phyloP scores from a whole-genome alignment of 2,329 filamentous ascomycete genomes.

The Arthrobotrys entomopaga region DNA sequence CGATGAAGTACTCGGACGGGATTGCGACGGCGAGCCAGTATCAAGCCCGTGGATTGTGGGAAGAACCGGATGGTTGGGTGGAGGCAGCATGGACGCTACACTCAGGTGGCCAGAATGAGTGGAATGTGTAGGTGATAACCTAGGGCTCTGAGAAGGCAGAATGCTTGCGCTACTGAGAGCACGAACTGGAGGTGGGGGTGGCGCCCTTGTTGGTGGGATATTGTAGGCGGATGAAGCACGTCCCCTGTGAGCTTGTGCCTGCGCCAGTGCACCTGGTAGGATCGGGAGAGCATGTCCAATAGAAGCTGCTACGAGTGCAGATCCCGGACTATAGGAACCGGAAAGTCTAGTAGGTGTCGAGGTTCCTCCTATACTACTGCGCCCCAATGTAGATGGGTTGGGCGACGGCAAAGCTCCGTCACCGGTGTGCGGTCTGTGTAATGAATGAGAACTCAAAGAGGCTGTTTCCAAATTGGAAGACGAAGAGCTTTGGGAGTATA shows the following conservation, averaged over 20 bases:
- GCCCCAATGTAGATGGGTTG: slow-evolving; percentile 41
- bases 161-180: slow-evolving; percentile 43
- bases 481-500: slow-evolving; percentile 62
- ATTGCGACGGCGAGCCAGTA: slow-evolving; percentile 40
- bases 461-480: slow-evolving; percentile 43
- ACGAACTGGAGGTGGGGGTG: slow-evolving; percentile 46
- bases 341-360: slow-evolving; percentile 45
- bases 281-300: slow-evolving; percentile 48
- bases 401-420: slow-evolving; percentile 33
- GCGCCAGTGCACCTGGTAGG: slow-evolving; percentile 37
- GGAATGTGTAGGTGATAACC: slow-evolving; percentile 40
- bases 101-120: slow-evolving; percentile 36
- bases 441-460: slow-evolving; percentile 43
- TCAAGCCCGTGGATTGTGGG: slow-evolving; percentile 46
- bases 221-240: slow-evolving; percentile 45
- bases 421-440: slow-evolving; percentile 42
- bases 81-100: slow-evolving; percentile 14
- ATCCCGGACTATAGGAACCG: slow-evolving; percentile 46
- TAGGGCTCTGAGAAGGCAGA: slow-evolving; percentile 20
- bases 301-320: slow-evolving; percentile 41
- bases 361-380: slow-evolving; percentile 37
- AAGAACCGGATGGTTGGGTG: slow-evolving; percentile 5
- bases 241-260: slow-evolving; percentile 35
- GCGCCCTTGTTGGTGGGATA: slow-evolving; percentile 43
- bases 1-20: slow-evolving; percentile 43